phyloP scores from a whole-genome alignment of 2,329 filamentous ascomycete genomes.

The Plenodomus biglobosus region DNA sequence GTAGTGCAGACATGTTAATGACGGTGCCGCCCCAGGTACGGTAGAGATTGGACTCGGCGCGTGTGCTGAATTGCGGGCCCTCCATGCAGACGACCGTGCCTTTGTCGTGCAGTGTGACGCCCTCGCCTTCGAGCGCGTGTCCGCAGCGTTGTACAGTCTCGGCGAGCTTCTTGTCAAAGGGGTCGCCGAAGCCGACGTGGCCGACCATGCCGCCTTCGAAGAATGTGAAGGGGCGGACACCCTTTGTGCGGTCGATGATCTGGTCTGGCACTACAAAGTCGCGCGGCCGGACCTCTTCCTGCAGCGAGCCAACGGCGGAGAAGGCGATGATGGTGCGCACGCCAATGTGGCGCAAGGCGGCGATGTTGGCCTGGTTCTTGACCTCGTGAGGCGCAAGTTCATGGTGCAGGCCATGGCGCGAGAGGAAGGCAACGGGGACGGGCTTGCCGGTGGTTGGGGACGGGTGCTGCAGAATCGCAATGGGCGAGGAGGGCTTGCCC shows the following conservation, averaged over 20 bases:
- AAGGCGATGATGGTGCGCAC: constrained; percentile 93
- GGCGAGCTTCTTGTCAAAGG: constrained; percentile 80
- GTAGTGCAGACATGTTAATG: constrained; percentile 97
- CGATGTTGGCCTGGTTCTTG: constrained; percentile 92
- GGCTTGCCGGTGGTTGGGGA: constrained; percentile 65
- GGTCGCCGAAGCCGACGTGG: constrained; percentile 93
- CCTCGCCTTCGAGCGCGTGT: constrained; percentile 75
- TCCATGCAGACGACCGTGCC: constrained; percentile 95
- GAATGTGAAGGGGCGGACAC: constrained; percentile 90
- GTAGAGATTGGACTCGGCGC: constrained; percentile 94
- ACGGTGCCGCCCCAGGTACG: constrained; percentile 89
- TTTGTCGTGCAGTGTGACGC: constrained; percentile 78
- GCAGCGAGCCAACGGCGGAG: constrained; percentile 88
- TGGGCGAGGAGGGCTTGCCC: constrained; percentile 75
- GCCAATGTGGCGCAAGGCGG: constrained; percentile 88
- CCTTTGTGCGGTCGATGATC: constrained; percentile 96
- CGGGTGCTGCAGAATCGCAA: constrained; percentile 85
- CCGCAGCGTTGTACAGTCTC: constrained; percentile 78
- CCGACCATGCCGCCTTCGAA: constrained; percentile 91
- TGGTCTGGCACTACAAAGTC: constrained; percentile 98
- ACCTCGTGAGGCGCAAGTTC: constrained; percentile 92
- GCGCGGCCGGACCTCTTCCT: constrained; percentile 89
- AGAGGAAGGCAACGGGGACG: constrained; percentile 81
- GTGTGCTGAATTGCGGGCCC: constrained; percentile 96
- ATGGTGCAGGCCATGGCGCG: constrained; percentile 87